These are phyloP conservation scores for Dendrothele bispora DNA, from an alignment of 768 basidiomycete species.

Conservation along the genomic window DNA sequence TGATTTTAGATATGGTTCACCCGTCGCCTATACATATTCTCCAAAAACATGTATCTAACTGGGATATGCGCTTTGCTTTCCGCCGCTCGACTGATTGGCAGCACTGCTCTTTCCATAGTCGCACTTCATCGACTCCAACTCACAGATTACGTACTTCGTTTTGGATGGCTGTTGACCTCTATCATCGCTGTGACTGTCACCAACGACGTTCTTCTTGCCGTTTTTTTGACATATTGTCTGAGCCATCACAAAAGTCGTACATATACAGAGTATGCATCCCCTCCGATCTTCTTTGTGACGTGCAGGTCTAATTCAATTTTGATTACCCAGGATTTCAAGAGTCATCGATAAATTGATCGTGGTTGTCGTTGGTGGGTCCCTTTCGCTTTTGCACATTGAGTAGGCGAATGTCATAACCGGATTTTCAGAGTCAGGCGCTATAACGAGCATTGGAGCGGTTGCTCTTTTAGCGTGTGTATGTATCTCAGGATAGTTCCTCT, in stretches of 20 bases:
- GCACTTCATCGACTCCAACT: background rate
- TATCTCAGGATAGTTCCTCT: background rate
- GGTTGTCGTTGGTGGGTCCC: background rate
- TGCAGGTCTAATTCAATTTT: background rate
- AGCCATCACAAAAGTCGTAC: background rate
- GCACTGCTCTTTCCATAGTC: background rate
- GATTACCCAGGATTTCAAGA: background rate
- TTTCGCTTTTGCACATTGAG: background rate
- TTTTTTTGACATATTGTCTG: background rate
- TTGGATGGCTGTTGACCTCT: background rate
- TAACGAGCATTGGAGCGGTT: too few species aligned
- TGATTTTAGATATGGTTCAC: background rate
- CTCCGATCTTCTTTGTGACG: too few species aligned
- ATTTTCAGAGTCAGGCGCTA: too few species aligned
- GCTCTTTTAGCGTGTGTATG: background rate
- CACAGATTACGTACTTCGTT: background rate
- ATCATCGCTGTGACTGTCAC: background rate
- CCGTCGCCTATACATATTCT: background rate
- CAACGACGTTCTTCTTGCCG: background rate
- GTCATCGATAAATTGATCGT: background rate
- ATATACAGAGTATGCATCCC: background rate
- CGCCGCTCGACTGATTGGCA: background rate
- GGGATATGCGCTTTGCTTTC: background rate
- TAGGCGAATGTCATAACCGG: background rate
- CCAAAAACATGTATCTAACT: background rate